phyloP scores from a whole-genome alignment of 345 rosid genomes.

The Pistacia integerrima region DNA sequence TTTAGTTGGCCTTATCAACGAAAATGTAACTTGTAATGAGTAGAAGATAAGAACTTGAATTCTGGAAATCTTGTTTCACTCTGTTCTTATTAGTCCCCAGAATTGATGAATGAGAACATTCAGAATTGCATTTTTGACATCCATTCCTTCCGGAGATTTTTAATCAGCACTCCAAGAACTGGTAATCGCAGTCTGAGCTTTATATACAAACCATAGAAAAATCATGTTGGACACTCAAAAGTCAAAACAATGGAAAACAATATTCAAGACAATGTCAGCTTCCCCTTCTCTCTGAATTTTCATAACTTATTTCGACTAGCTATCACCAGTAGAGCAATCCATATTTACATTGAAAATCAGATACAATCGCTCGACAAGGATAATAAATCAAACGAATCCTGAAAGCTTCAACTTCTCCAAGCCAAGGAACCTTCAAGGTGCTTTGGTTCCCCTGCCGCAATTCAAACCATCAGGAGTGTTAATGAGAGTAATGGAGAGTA shows the following conservation, averaged over 20 bases:
- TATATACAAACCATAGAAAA: constrained; percentile 16
- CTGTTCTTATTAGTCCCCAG: not conserved
- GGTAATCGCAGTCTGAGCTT: not conserved
- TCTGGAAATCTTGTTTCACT: no score
- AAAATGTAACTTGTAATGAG: no score
- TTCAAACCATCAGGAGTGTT: constrained; percentile 5
- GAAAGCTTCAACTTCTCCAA: constrained; percentile 17
- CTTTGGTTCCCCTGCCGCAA: constrained; percentile 30
- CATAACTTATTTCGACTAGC: constrained; percentile 22
- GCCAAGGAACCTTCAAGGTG: constrained; percentile 27
- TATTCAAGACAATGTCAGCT: constrained; percentile 14
- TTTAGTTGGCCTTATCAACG: no score
- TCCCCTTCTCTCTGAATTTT: not conserved
- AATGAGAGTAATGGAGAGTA: not conserved
- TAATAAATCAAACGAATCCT: constrained; percentile 37
- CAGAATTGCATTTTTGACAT: not conserved
- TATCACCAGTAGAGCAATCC: constrained; percentile 20
- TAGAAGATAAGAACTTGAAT: no score
- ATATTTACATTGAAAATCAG: constrained; percentile 44
- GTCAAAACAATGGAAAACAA: constrained; percentile 6
- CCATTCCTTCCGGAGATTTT: not conserved
- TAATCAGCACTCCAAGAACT: not conserved
- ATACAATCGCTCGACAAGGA: not conserved
- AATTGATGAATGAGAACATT: not conserved
- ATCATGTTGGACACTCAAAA: constrained; percentile 2